phyloP scores from a whole-genome alignment of 2,329 filamentous ascomycete genomes.

The Periconia sp. region DNA sequence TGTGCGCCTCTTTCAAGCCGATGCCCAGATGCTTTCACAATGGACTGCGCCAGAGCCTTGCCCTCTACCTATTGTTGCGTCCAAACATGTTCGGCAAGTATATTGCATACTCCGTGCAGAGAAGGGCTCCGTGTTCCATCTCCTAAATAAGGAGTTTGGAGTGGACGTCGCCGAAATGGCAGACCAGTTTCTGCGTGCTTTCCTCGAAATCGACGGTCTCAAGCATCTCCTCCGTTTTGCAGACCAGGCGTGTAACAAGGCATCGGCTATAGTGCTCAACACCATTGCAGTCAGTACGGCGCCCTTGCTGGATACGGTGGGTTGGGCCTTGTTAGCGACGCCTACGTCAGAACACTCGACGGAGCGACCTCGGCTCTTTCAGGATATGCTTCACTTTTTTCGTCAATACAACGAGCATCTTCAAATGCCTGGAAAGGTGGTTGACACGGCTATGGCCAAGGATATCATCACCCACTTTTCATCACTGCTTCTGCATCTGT shows the following conservation, averaged over 20 bases:
- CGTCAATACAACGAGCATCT: conserved; percentile 31
- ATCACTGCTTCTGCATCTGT: conserved; percentile 24
- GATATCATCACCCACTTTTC: conserved; percentile 29
- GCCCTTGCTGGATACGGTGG: conserved; percentile 23
- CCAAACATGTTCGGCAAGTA: conserved; percentile 32
- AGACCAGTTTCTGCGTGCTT: conserved; percentile 21
- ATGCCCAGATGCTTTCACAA: conserved; percentile 23
- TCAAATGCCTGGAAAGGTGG: conserved; percentile 27
- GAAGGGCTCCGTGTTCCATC: conserved; percentile 23
- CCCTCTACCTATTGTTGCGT: conserved; percentile 21
- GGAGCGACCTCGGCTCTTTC: conserved; percentile 21
- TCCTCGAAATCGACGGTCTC: conserved; percentile 27
- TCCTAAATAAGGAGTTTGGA: conserved; percentile 31
- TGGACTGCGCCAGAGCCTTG: conserved; percentile 17
- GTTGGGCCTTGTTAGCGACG: conserved; percentile 21
- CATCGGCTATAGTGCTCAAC: conserved; percentile 16
- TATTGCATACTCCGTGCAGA: conserved; percentile 26
- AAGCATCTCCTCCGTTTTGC: conserved; percentile 27
- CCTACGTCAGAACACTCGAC: conserved; percentile 9
- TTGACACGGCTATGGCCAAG: conserved; percentile 25
- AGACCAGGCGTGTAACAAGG: conserved; percentile 21
- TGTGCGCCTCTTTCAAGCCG: conserved; percentile 27
- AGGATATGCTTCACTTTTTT: conserved; percentile 26
- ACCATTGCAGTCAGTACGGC: conserved; percentile 18
- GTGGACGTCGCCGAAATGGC: conserved; percentile 22